Conservation (phyloP, 1,284 basidiomycete genomes). For the Leccinum insolens region DNA sequence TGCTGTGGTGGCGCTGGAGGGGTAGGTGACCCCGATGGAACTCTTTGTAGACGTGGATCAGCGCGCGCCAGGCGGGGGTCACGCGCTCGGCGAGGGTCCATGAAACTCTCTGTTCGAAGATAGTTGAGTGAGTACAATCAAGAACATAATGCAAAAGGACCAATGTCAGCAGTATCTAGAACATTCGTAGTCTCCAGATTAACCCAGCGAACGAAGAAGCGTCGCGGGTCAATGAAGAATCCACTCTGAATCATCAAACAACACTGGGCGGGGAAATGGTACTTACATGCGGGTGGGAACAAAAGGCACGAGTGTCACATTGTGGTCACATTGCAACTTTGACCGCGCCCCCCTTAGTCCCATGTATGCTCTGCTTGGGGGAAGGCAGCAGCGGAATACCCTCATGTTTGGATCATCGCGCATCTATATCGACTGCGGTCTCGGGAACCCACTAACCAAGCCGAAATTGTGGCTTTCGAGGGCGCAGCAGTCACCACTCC, state of each 20-base stretch:
- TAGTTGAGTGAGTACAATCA: constrained; percentile 16
- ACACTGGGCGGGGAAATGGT: constrained; percentile 5
- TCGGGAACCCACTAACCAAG: constrained; percentile 43
- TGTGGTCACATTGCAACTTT: constrained; percentile 17
- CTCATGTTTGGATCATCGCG: constrained; percentile 57
- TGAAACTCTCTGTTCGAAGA: constrained; percentile 32
- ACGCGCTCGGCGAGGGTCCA: constrained; percentile 80
- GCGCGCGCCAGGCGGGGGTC: constrained; percentile 74
- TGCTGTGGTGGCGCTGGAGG: constrained; percentile 43
- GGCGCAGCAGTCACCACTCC: constrained; percentile 43
- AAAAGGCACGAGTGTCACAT: constrained; percentile 21
- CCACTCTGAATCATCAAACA: constrained; percentile 85
- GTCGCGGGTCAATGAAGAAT: constrained; percentile 69
- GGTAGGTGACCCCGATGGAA: constrained; percentile 45
- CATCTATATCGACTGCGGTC: constrained; percentile 54
- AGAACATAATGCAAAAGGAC: constrained; percentile 3
- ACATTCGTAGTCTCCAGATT: constrained; percentile 74
- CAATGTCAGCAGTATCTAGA: constrained; percentile 86
- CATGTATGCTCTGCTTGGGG: constrained; percentile 57
- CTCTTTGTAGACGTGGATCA: constrained; percentile 65
- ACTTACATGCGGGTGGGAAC: constrained; percentile 20
- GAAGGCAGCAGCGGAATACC: constrained; percentile 44
- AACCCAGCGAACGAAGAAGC: constrained; percentile 49
- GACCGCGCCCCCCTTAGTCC: constrained; percentile 53
- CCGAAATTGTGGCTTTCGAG: constrained; percentile 55